Evolutionary conservation across 129 eudicot genomes (phyloP), one percentile per base, ranked within the genome.

Genomic region (Saposhnikovia divaricata): DNA sequence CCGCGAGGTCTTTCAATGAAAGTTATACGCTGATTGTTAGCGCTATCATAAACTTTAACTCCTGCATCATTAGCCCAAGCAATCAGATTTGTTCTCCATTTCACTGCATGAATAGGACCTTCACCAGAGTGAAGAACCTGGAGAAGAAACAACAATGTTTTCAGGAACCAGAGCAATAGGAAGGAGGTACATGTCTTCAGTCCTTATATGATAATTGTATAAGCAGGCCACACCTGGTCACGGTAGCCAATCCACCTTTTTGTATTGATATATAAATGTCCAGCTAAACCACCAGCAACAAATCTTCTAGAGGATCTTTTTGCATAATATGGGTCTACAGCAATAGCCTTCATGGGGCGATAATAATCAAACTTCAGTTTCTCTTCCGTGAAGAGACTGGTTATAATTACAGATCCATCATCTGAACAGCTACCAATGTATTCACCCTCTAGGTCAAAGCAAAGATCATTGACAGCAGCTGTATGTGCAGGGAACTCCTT

Each of bases 31-130:
- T 85, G 97, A 80, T 92, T 91, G 85, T 89, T 95, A 72, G 92
- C 89, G 81, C 92, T 84, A 86, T 95, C 98, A 84, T 91, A 95
- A 74, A 95, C 93, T 87, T 95, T 95, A 23, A 92, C 97, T 78
- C 98, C 98, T 15, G 94, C 86, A 82, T 95, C 98, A 84, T 95
- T 95, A 85, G 98, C 98, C 98, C 98, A 95, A 34, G 97, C 98
- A 82, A 95, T 85, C 77, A 95, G 92, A 87, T 88, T 92, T 75
- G 83, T 90, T 85, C 97, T 89, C 98, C 98, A 95, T 81, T 93
- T 90, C 80, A 92, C 93, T 46, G 93, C 92, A 85, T 95, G 98
- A 23, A 95, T 90, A 65, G 98, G 98, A 75, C 98, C 98, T 88
- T 95, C 98, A 50, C 94, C 98, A 81, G 96, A 92, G 87, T 95